Base-by-base conservation (phyloP, 148 eudicot species). In the Gaultheria prostrata region DNA sequence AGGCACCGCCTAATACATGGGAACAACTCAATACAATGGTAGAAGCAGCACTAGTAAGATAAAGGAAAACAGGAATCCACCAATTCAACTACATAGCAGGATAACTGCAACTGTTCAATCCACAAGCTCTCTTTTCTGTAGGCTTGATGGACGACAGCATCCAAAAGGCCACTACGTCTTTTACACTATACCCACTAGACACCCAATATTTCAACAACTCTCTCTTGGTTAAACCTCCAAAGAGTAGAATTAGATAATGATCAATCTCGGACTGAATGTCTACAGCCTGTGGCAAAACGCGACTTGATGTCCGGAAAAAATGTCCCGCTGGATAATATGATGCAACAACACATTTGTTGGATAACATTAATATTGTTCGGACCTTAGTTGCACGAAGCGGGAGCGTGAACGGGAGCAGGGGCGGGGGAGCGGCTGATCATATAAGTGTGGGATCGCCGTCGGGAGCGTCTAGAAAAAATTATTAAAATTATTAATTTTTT, bases 1-100 rank as follows among this genome's bases (percentile, higher is more conserved):
- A 32, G 46, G 76, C 76, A 71, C 75, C 4, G 21, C 45, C 75
- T 32, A 2, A 71, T 33, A 35, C 46, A 46, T 67, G 18, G 33
- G 80, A 54, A 77, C 14, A 45, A 76, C 80, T 28, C 39, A 11
- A 30, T 8, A 54, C 81, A 79, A 17, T 54, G 28, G 48, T 79
- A 20, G 28, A 26, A 33, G 70, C 8, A 35, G 33, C 28, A 32
- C 26, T 10, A 79, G 21, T 32, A 57, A 8, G n/a, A 30, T 53
- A 54, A 50, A 15, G 14, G 18, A 45, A 43, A 74, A 74, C 20
- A 45, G 28, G 77, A 32, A 54, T 54, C 80, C n/a, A 51, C 11
- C 72, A 3, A 28, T 13, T 28, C 39, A 67, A 67, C 18, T 26
- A 28, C 6, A 14, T 45, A 13, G 54, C 39, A 61, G 51, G 73